These are phyloP conservation scores for Vaccinium myrtillus DNA, from an alignment of 148 eudicot genomes.

Conservation along the genomic window DNA sequence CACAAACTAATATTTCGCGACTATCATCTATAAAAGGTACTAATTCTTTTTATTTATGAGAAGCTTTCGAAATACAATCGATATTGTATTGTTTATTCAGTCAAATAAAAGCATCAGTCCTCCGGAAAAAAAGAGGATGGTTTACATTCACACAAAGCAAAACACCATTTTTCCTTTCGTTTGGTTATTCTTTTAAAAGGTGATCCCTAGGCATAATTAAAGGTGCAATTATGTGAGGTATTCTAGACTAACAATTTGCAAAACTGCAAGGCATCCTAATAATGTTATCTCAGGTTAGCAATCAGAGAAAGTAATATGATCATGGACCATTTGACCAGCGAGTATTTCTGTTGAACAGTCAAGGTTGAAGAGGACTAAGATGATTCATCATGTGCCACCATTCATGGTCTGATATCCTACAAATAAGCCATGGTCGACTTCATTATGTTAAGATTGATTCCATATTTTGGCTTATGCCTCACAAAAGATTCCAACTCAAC, in stretches of 20 bases:
- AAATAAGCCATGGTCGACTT: background rate
- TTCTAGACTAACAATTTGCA: background rate
- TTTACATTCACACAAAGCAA: too few species aligned
- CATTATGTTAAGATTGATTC: background rate
- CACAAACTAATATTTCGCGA: background rate
- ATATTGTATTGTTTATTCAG: too few species aligned
- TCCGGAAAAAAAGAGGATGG: too few species aligned
- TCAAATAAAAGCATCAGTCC: too few species aligned
- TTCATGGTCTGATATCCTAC: background rate
- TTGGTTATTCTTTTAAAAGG: background rate
- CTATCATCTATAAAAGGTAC: background rate
- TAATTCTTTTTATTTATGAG: background rate
- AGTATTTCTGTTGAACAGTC: background rate
- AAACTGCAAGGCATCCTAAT: background rate
- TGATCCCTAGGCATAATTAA: background rate
- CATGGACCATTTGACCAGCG: background rate
- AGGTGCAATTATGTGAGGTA: background rate
- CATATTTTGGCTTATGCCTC: background rate
- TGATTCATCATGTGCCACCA: background rate
- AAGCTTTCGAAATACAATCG: background rate
- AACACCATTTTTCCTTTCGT: too few species aligned
- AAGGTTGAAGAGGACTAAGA: background rate
- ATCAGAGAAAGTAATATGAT: background rate
- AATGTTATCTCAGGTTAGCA: background rate
- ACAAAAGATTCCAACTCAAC: background rate